Conservation (phyloP, 2,329 filamentous ascomycete genomes). For the Chaetomium sp. region DNA sequence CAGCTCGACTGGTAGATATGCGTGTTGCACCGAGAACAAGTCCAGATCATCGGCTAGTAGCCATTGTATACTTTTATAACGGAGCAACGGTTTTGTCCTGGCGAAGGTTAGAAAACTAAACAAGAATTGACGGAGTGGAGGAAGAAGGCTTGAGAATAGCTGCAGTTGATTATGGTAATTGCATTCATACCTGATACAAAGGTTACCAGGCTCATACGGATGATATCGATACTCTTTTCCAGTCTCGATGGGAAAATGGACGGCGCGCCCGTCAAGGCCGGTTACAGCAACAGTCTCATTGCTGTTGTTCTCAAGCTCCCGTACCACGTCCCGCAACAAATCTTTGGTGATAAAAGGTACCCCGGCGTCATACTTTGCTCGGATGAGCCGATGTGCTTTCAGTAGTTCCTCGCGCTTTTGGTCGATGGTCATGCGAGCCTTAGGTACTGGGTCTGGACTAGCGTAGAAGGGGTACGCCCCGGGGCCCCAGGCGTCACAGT, state of each 20-base stretch:
- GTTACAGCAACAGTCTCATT: neutral
- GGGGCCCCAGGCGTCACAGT: no score
- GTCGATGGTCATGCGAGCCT: neutral
- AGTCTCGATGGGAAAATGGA: conserved; percentile 7
- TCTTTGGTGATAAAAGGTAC: conserved; percentile 18
- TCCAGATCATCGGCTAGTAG: neutral
- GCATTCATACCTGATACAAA: conserved; percentile 3
- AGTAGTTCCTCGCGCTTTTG: neutral
- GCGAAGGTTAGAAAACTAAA: neutral
- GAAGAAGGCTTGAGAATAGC: neutral
- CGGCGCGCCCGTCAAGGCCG: conserved; percentile 13
- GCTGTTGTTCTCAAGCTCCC: conserved; percentile 8
- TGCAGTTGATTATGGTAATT: neutral
- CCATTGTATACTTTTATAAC: neutral
- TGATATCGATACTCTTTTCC: neutral
- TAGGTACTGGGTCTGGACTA: no score
- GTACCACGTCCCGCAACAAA: conserved; percentile 14
- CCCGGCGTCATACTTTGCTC: conserved; percentile 12
- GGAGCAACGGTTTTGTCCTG: neutral
- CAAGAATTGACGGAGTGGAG: neutral
- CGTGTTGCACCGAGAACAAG: neutral
- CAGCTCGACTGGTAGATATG: conserved; percentile 7
- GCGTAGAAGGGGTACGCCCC: no score
- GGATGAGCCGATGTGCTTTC: neutral
- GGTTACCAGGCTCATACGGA: neutral